Evolutionary conservation across 768 basidiomycete species (phyloP).

Genomic region (Termitomyces sp.): DNA sequence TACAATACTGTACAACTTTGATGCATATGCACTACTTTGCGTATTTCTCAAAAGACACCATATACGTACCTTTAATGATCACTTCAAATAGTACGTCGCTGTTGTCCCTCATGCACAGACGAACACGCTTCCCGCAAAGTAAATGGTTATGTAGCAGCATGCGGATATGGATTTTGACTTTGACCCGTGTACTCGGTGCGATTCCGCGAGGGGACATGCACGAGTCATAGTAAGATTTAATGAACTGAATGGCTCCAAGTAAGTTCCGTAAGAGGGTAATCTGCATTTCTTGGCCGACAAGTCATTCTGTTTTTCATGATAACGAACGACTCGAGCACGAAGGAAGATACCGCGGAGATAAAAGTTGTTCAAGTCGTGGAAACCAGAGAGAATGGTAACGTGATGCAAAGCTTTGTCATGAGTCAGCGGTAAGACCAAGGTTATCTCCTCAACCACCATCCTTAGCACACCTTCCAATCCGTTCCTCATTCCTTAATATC

Average conservation of each 20-base stretch:
- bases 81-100: neutral
- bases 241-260: neutral
- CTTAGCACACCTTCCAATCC: neutral
- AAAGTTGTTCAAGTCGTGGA: constrained; percentile 3
- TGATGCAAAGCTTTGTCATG: constrained; percentile 14
- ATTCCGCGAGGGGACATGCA: too few relatives aligned
- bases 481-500: neutral
- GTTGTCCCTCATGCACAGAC: neutral
- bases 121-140: neutral
- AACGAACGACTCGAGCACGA: neutral
- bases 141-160: neutral
- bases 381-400: constrained; percentile 8
- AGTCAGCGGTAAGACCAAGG: constrained; percentile 15
- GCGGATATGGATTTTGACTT: neutral
- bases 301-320: neutral
- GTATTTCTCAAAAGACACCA: neutral
- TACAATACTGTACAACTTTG: neutral
- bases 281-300: neutral
- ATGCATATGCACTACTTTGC: neutral
- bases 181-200: too few relatives aligned
- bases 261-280: neutral
- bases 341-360: constrained; percentile 12
- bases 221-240: too few relatives aligned
- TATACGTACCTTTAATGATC: neutral
- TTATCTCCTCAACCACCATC: constrained; percentile 15